Conservation (phyloP, 768 basidiomycete species). For the Astraeus odoratus region DNA sequence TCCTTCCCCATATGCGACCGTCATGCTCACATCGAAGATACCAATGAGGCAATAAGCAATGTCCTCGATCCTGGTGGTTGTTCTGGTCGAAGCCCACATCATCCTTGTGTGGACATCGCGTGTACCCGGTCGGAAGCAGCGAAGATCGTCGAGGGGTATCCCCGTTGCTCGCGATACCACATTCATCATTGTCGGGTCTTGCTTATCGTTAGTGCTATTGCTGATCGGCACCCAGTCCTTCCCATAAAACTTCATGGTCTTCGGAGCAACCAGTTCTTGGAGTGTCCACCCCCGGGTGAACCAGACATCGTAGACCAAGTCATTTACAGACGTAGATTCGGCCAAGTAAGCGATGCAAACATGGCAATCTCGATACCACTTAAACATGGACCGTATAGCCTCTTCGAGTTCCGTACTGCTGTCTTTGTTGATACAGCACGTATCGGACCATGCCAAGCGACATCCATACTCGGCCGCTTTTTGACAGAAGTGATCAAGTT, state of each 20-base stretch:
- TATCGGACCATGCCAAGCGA: conserved; percentile 4
- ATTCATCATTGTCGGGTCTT: background rate
- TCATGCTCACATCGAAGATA: conserved; percentile 9
- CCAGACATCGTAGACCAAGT: background rate
- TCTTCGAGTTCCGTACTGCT: conserved; percentile 4
- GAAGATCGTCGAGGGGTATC: background rate
- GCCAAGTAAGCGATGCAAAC: conserved; percentile 2
- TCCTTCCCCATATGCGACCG: conserved; percentile 12
- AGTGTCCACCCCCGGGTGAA: conserved; percentile 2
- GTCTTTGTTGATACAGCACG: conserved; percentile 11
- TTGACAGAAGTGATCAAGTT: background rate
- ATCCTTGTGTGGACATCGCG: background rate
- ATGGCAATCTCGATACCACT: background rate
- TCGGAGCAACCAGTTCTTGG: conserved; percentile 1
- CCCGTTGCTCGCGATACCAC: background rate
- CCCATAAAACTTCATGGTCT: background rate
- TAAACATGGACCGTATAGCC: conserved; percentile 3
- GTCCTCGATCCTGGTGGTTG: conserved; percentile 11
- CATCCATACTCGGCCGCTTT: conserved; percentile 3
- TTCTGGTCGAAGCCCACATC: conserved; percentile 10
- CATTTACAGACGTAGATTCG: background rate
- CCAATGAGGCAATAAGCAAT: conserved; percentile 11
- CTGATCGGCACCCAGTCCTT: background rate
- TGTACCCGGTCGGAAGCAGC: background rate
- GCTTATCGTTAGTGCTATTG: background rate